Percentiles rank a stretch among this genome's conserved stretches.
Conservation (phyloP, 1,284 basidiomycete species). For the Tilletiaria anomala region DNA sequence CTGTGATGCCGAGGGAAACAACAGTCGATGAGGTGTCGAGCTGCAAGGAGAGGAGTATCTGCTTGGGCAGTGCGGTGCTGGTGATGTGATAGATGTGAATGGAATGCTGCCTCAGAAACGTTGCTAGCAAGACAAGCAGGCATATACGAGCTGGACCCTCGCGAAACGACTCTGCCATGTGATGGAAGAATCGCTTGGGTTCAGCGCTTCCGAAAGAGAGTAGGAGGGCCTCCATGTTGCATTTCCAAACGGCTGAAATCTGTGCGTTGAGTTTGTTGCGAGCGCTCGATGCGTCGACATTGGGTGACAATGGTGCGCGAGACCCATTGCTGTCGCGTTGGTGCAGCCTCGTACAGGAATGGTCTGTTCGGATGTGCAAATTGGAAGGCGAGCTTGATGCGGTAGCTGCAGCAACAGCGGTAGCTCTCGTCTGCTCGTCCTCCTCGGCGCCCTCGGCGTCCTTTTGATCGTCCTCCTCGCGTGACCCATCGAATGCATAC, state of each 20-base stretch:
- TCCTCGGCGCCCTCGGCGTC: too few relatives aligned
- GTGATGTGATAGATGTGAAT: conserved; percentile 34
- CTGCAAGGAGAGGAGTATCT: conserved; percentile 22
- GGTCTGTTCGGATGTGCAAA: too few relatives aligned
- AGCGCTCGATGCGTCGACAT: too few relatives aligned
- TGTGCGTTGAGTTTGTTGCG: too few relatives aligned
- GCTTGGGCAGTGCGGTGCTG: conserved; percentile 18
- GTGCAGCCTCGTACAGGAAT: too few relatives aligned
- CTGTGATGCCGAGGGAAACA: conserved; percentile 22
- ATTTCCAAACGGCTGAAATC: background rate
- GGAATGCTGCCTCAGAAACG: conserved; percentile 27
- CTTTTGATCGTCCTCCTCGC: too few relatives aligned
- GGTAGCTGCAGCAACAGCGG: too few relatives aligned
- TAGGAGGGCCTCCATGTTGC: background rate
- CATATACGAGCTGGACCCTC: conserved; percentile 16
- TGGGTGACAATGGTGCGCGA: too few relatives aligned
- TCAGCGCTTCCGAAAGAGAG: background rate
- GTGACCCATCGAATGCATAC: background rate
- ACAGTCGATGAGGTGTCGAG: conserved; percentile 24
- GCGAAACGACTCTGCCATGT: conserved; percentile 19
- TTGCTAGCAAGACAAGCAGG: conserved; percentile 27
- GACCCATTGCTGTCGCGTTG: too few relatives aligned
- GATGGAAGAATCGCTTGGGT: conserved; percentile 21
- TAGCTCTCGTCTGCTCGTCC: too few relatives aligned
- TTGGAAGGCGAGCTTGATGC: too few relatives aligned